A percentile compares a stretch with the other conserved stretches of the same genome.
These are phyloP conservation scores for Ballota nigra DNA, from an alignment of 257 asterid genomes.

Conservation along the genomic window DNA sequence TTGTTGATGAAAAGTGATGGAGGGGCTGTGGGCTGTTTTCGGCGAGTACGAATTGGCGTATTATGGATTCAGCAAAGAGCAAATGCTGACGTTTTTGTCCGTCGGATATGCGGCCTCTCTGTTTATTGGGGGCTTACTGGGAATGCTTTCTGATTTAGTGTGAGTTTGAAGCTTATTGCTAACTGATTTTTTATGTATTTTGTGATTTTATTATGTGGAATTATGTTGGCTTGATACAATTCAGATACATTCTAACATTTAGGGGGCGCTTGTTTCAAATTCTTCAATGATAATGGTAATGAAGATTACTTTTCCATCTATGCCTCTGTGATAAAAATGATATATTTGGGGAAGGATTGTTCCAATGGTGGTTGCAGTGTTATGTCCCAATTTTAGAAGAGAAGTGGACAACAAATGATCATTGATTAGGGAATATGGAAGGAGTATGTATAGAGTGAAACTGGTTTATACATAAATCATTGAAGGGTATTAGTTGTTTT, in stretches of 20 bases:
- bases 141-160: slow-evolving; percentile 75
- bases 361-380: no score
- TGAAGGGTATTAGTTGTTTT: no score
- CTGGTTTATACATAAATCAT: no score
- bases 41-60: slow-evolving; percentile 76
- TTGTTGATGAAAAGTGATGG: slow-evolving; percentile 43
- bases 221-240: not conserved
- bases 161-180: slow-evolving; percentile 46
- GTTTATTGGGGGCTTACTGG: slow-evolving; percentile 65
- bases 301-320: no score
- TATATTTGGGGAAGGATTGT: no score
- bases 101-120: slow-evolving; percentile 61
- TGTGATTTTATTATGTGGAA: not conserved
- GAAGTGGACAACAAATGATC: no score
- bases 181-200: not conserved
- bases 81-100: slow-evolving; percentile 54
- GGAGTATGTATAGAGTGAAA: no score
- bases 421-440: no score
- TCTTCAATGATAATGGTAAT: no score
- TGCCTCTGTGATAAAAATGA: no score
- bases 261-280: no score
- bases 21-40: slow-evolving; percentile 76
- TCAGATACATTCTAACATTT: not conserved
- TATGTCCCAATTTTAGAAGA: no score
- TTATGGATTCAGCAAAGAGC: slow-evolving; percentile 63